phyloP scores from a whole-genome alignment of 495 filamentous ascomycete genomes.

The Neurospora tetraspora region DNA sequence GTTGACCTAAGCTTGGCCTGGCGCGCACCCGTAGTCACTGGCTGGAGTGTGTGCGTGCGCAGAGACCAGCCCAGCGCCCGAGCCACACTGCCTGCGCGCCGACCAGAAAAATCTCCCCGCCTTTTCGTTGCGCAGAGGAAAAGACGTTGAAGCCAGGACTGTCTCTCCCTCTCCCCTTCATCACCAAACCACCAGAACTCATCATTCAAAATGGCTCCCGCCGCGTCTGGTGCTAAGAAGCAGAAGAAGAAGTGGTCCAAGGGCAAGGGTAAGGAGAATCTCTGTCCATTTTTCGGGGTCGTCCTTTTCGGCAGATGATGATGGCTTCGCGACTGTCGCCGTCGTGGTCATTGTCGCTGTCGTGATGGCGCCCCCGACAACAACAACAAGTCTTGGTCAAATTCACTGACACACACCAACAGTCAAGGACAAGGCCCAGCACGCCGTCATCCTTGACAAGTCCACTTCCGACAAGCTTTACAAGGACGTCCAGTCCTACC shows the following conservation, averaged over 20 bases:
- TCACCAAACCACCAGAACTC: constrained; percentile 33
- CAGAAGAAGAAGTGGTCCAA: constrained; percentile 99
- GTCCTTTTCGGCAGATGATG: neutral
- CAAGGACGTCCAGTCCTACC: constrained; percentile 99
- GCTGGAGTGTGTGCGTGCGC: neutral
- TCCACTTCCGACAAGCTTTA: constrained; percentile 80
- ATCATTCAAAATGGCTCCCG: constrained; percentile 55
- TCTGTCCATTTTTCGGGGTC: constrained; percentile 1
- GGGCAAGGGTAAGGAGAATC: constrained; percentile 56
- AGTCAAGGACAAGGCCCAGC: constrained; percentile 99
- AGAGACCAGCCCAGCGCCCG: constrained; percentile 2
- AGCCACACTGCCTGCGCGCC: constrained; percentile 1
- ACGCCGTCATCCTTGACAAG: constrained; percentile 76
- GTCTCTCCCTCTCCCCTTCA: constrained; percentile 5
- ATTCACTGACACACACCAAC: constrained; percentile 8
- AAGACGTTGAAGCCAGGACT: constrained; percentile 15
- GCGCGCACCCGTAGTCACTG: neutral
- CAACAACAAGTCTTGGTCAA: neutral
- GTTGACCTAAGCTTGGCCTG: constrained; percentile 25
- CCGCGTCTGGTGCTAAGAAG: constrained; percentile 85
- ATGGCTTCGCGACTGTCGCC: constrained; percentile 41
- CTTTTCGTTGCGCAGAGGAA: constrained; percentile 25
- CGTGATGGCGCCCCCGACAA: neutral
- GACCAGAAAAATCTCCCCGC: constrained; percentile 29
- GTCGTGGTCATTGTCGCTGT: neutral